Conservation (phyloP, 768 basidiomycete genomes). For the Termitomyces bulborhizus region DNA sequence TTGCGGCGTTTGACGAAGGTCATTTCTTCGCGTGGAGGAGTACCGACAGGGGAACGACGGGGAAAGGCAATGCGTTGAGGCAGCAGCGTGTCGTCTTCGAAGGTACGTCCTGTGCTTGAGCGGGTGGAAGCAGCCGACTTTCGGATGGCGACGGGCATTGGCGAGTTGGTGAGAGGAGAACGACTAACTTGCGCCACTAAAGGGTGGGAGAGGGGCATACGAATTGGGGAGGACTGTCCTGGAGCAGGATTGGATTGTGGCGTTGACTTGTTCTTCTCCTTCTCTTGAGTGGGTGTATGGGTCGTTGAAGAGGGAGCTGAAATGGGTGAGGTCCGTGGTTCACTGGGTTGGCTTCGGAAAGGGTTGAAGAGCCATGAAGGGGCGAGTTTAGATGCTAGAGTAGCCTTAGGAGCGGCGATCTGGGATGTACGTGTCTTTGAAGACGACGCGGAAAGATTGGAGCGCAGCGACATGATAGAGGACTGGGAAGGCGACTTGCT, state of each 20-base stretch:
- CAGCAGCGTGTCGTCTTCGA: conserved; percentile 50
- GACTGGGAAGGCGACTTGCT: conserved; percentile 63
- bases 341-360: conserved; percentile 58
- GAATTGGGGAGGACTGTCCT: conserved; percentile 24
- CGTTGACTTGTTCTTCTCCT: conserved; percentile 10
- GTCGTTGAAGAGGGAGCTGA: conserved; percentile 38
- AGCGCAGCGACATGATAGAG: conserved; percentile 54
- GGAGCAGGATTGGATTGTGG: conserved; percentile 1
- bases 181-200: conserved; percentile 26
- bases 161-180: conserved; percentile 28
- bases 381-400: conserved; percentile 54
- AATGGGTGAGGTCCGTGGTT: conserved; percentile 55
- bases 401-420: conserved; percentile 27
- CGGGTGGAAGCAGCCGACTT: conserved; percentile 25
- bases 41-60: conserved; percentile 59
- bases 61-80: conserved; percentile 41
- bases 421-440: conserved; percentile 26
- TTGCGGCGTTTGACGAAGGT: conserved; percentile 51
- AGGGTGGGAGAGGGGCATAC: conserved; percentile 28
- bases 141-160: conserved; percentile 41
- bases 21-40: conserved; percentile 68
- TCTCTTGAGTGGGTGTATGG: conserved; percentile 9
- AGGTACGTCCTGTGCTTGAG: conserved; percentile 42
- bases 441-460: conserved; percentile 40
- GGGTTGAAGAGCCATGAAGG: conserved; percentile 79